Percentiles rank a stretch among this genome's conserved stretches.
These are phyloP conservation scores for Pinus taeda DNA, from an alignment of 75 land plant genomes.

Conservation along the genomic window DNA sequence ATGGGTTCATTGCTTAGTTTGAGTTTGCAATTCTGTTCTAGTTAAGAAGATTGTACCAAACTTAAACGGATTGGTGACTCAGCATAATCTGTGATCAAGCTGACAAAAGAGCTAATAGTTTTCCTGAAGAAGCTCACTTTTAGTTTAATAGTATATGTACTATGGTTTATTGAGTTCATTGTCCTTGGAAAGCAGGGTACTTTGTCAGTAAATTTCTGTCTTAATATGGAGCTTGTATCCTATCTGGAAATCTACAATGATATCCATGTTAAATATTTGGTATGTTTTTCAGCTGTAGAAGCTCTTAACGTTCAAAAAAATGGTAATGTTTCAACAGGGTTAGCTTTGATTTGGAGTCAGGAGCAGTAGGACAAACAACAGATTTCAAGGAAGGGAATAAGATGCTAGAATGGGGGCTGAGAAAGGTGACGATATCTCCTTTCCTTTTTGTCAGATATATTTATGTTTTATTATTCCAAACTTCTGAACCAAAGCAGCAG, in stretches of 20 bases:
- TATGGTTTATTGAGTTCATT: not conserved
- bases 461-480: not conserved
- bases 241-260: not conserved
- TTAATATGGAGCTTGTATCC: not conserved
- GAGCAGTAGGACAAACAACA: constrained; percentile 84
- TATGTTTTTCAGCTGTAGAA: not conserved
- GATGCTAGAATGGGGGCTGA: constrained; percentile 79
- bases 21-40: not conserved
- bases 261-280: not conserved
- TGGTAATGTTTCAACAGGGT: constrained; percentile 46
- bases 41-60: not conserved
- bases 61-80: not conserved
- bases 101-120: not conserved
- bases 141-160: too few relatives aligned
- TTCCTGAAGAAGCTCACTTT: too few relatives aligned
- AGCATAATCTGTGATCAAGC: not conserved
- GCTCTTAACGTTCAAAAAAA: not conserved
- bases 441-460: not conserved
- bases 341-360: constrained; percentile 82
- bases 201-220: not conserved
- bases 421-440: constrained; percentile 49
- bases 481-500: not conserved
- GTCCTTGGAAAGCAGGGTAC: not conserved
- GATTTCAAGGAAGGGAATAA: constrained; percentile 88
- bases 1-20: not conserved